A percentile compares a stretch with the other conserved stretches of the same genome.
Evolutionary conservation across 2,329 filamentous ascomycete species (phyloP).

Genomic region (Aspergillus sp.): DNA sequence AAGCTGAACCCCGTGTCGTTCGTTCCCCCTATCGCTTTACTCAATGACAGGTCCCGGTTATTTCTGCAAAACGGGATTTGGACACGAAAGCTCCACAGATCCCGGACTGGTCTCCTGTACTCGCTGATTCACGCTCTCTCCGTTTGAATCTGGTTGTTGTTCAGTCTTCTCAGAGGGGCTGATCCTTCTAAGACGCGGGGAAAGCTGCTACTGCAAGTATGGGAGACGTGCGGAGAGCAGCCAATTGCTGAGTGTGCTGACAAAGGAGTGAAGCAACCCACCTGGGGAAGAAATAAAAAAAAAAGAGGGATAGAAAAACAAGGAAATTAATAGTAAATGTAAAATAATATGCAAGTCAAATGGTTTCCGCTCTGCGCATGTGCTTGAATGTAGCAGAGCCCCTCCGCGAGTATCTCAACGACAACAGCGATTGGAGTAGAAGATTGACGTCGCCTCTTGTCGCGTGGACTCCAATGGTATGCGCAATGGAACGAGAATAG

Average conservation of each 20-base stretch:
- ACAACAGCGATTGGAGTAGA: slow-evolving; percentile 14
- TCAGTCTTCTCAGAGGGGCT: slow-evolving; percentile 29
- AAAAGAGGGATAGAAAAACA: slow-evolving; percentile 4
- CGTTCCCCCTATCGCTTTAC: slow-evolving; percentile 10
- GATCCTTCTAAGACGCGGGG: slow-evolving; percentile 35
- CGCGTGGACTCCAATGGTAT: slow-evolving; percentile 14
- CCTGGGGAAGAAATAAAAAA: slow-evolving; percentile 10
- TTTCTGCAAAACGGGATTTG: slow-evolving; percentile 15
- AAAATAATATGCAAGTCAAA: slow-evolving; percentile 27
- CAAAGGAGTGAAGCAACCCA: slow-evolving; percentile 15
- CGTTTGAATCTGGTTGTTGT: slow-evolving; percentile 17
- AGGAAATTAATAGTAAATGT: slow-evolving; percentile 14
- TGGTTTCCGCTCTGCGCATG: slow-evolving; percentile 27
- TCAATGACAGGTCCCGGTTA: slow-evolving; percentile 13
- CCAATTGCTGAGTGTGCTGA: slow-evolving; percentile 30
- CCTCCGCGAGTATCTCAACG: slow-evolving; percentile 17
- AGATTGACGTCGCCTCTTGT: slow-evolving; percentile 14
- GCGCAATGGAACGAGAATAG: slow-evolving; percentile 7
- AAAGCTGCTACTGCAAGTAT: slow-evolving; percentile 33
- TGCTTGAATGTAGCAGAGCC: slow-evolving; percentile 27
- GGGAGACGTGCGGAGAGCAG: slow-evolving; percentile 26
- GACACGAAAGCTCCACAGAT: slow-evolving; percentile 12
- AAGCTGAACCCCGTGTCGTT: slow-evolving; percentile 13
- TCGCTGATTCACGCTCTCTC: slow-evolving; percentile 18
- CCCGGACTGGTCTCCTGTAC: slow-evolving; percentile 19